phyloP scores from a whole-genome alignment of 1,284 basidiomycete genomes.

The Ganoderma lucidum region DNA sequence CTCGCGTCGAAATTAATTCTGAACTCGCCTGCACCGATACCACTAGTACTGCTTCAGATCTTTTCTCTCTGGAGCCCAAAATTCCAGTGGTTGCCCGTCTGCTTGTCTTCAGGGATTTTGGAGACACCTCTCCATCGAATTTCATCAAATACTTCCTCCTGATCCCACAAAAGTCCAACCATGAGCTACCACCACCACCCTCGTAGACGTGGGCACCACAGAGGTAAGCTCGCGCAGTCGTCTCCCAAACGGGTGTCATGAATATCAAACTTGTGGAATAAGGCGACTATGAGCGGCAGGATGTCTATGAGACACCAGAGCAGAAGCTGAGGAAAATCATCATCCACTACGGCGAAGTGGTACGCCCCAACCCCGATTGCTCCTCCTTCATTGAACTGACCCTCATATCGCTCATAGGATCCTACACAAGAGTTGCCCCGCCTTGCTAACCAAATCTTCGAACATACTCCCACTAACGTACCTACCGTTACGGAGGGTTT shows the following conservation, averaged over 20 bases:
- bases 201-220: constrained; percentile 49
- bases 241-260: neutral
- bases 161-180: constrained; percentile 2
- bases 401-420: constrained; percentile 55
- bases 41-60: neutral
- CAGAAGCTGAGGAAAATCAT: constrained; percentile 75
- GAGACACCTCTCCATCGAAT: neutral
- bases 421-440: constrained; percentile 73
- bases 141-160: neutral
- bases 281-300: constrained; percentile 67
- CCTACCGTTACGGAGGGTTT: constrained; percentile 77
- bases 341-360: constrained; percentile 84
- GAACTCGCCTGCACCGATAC: neutral
- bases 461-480: constrained; percentile 63
- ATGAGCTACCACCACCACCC: constrained; percentile 58
- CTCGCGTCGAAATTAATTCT: neutral
- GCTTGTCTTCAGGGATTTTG: neutral
- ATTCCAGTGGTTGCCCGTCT: neutral
- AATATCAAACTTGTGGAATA: constrained; percentile 1
- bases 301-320: constrained; percentile 73
- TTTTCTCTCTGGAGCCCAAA: neutral
- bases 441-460: constrained; percentile 70
- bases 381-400: neutral
- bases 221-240: constrained; percentile 50
- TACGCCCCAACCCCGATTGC: constrained; percentile 49